Evolutionary conservation across 306 rosid species (phyloP), one percentile per base, ranked within the genome.

Genomic region (Canavalia ensiformis): DNA sequence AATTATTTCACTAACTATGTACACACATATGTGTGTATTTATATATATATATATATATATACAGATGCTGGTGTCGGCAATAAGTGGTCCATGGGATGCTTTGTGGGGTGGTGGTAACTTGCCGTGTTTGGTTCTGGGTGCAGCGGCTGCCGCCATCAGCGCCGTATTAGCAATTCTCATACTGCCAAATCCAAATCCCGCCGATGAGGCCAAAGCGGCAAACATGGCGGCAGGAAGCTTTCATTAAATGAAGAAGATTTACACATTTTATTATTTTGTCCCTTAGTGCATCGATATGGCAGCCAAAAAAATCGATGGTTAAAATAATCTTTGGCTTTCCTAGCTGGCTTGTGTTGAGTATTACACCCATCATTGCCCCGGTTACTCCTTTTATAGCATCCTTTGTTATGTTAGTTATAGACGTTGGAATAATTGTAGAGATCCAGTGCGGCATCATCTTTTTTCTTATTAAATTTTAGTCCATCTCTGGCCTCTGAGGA

Each of bases 91-190:
- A 0, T 80, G 88, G 83, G 97, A 94, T 70, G 86, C 76, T 1
- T 42, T 85, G 28, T 91, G 91, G n/a, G 97, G 97, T 1, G 98
- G 97, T 0, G 94, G 98, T 3, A 94, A 94, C 76, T 70, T 90
- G 84, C 94, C 97, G 0, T 95, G 95, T 0, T 94, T 94, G 12
- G 90, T 90, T 71, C 82, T 83, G 70, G 95, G 92, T 0, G 92
- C 90, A 0, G 47, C 89, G 5, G 84, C 92, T 0, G 93, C 98
- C 0, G 78, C 77, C 0, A 28, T 55, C 0, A 91, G 98, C 28
- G 88, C 88, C 5, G 5, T 87, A 3, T 71, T 90, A 1, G 88
- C 97, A 0, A 59, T 94, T 63, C 18, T 85, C 10, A 0, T 91
- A 79, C 79, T 91, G 8, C 97, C 97, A 0, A 83, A 89, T 3